Conservation (phyloP, 1,139 yeast genomes). For the Diutina sp. region DNA sequence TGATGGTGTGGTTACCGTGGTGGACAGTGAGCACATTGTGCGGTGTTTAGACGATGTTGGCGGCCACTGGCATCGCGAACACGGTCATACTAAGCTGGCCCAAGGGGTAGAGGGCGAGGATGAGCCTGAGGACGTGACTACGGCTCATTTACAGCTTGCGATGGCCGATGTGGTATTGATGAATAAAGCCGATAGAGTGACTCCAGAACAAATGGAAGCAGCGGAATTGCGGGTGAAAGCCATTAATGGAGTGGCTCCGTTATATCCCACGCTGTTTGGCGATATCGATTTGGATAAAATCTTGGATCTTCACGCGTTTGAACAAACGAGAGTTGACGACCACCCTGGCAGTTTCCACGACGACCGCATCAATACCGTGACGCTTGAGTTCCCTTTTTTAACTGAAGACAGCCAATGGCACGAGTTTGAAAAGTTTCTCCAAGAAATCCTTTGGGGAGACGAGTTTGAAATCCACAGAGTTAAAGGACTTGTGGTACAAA, state of each 20-base stretch:
- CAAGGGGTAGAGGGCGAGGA: conserved; percentile 19
- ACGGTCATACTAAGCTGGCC: conserved; percentile 14
- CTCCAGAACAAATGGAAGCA: conserved; percentile 10
- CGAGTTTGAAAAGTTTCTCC: conserved; percentile 47
- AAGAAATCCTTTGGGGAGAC: conserved; percentile 57
- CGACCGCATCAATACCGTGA: conserved; percentile 49
- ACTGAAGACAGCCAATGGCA: conserved; percentile 17
- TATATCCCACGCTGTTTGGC: conserved; percentile 60
- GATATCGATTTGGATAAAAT: conserved; percentile 47
- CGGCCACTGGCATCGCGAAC: conserved; percentile 46
- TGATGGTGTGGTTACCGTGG: conserved; percentile 88
- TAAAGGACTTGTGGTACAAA: conserved; percentile 54
- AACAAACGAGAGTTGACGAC: conserved; percentile 12
- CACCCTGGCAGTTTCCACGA: conserved; percentile 19
- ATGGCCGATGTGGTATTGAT: conserved; percentile 72
- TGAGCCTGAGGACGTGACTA: conserved; percentile 37
- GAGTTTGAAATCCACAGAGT: conserved; percentile 63
- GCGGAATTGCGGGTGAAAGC: conserved; percentile 28
- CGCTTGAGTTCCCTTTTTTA: conserved; percentile 39
- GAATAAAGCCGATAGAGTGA: conserved; percentile 56
- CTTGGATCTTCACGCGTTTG: conserved; percentile 75
- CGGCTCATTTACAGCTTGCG: conserved; percentile 85
- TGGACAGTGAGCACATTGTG: conserved; percentile 63
- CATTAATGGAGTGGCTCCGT: conserved; percentile 60
- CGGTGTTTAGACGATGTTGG: conserved; percentile 61